Evolutionary conservation across 2,329 filamentous ascomycete genomes (phyloP).

Genomic region (Colletotrichum sublineola): DNA sequence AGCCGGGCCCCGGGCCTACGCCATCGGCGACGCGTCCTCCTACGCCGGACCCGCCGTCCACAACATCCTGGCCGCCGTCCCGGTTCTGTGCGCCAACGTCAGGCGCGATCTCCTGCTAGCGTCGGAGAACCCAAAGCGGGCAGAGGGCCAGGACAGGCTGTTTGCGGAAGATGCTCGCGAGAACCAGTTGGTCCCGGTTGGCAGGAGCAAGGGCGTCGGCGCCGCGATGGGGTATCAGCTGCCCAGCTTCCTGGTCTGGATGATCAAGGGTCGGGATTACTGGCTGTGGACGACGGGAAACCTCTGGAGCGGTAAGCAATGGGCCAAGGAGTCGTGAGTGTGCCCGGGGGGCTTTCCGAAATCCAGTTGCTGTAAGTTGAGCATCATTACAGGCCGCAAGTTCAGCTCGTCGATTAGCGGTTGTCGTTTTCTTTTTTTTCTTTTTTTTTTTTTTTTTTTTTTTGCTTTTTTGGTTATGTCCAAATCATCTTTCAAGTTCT

Average conservation of each 20-base stretch:
- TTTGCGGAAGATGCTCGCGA: slow-evolving; percentile 59
- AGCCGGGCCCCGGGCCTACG: slow-evolving; percentile 56
- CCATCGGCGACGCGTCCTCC: slow-evolving; percentile 60
- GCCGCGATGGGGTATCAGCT: slow-evolving; percentile 57
- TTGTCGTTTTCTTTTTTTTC: not conserved
- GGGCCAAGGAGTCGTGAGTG: slow-evolving; percentile 58
- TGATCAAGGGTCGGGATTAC: slow-evolving; percentile 65
- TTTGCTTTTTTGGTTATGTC: not conserved
- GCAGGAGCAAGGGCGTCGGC: slow-evolving; percentile 59
- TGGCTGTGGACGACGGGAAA: slow-evolving; percentile 63
- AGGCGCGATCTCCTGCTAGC: slow-evolving; percentile 61
- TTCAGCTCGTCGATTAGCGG: not conserved
- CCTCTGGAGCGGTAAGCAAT: slow-evolving; percentile 66
- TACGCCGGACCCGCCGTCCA: slow-evolving; percentile 58
- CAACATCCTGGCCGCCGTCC: slow-evolving; percentile 55
- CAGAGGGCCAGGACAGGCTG: slow-evolving; percentile 47
- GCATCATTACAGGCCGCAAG: not conserved
- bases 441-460: not conserved
- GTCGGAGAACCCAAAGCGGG: slow-evolving; percentile 45
- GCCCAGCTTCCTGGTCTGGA: slow-evolving; percentile 61
- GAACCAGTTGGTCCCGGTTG: slow-evolving; percentile 63
- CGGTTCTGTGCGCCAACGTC: slow-evolving; percentile 61
- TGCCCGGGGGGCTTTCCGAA: not conserved
- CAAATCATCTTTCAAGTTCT: not conserved
- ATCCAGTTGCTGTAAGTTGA: not conserved